Evolutionary conservation across 2,329 filamentous ascomycete genomes (phyloP).

Genomic region (Trichoderma sp.): DNA sequence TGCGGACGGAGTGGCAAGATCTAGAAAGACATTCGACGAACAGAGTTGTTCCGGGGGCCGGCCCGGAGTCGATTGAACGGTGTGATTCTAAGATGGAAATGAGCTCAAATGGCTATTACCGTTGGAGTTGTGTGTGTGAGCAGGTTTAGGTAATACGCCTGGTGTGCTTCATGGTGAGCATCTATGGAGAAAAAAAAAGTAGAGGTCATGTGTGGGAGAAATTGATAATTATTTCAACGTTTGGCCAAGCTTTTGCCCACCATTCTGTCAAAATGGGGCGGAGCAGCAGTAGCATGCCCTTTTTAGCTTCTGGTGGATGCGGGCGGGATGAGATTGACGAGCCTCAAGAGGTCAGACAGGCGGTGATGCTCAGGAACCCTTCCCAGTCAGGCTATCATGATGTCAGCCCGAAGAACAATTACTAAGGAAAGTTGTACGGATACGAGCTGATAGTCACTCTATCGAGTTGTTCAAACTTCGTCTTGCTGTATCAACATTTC

Average conservation of each 20-base stretch:
- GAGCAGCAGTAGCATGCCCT: neutral
- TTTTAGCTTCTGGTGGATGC: neutral
- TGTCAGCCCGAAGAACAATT: neutral
- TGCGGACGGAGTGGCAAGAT: neutral
- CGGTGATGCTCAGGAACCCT: constrained; percentile 8
- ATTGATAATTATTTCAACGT: neutral
- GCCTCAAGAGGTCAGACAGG: neutral
- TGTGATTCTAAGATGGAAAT: neutral
- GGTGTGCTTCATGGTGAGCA: neutral
- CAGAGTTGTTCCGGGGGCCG: neutral
- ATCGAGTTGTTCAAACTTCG: neutral
- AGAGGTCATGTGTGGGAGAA: neutral
- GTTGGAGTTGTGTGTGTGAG: neutral
- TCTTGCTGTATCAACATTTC: neutral
- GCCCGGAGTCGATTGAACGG: neutral
- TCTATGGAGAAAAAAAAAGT: neutral
- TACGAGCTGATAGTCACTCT: neutral
- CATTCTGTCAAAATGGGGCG: neutral
- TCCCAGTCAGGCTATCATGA: constrained; percentile 2
- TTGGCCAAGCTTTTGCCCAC: neutral
- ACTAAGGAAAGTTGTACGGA: neutral
- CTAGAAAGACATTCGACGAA: neutral
- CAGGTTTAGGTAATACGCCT: neutral
- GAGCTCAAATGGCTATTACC: neutral
- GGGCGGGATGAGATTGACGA: neutral